A percentile compares a stretch with the other conserved stretches of the same genome.
phyloP scores from a whole-genome alignment of 257 asterid genomes.

The Petrea volubilis region DNA sequence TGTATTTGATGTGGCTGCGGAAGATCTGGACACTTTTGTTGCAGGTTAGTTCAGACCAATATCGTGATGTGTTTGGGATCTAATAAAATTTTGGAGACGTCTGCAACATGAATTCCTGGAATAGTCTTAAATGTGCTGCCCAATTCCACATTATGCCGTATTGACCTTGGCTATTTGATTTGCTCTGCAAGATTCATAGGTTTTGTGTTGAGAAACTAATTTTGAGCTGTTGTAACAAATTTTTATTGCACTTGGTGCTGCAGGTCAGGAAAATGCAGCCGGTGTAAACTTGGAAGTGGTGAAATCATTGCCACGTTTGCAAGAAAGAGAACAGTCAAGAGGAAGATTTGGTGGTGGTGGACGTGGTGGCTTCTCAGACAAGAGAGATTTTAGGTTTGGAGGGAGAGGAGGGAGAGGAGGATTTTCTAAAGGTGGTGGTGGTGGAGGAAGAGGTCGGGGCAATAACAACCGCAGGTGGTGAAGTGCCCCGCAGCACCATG shows the following conservation, averaged over 20 bases:
- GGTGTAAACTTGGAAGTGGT: slow-evolving; percentile 72
- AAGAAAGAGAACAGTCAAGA: slow-evolving; percentile 62
- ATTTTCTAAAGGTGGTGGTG: slow-evolving; percentile 35
- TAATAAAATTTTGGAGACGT: not conserved
- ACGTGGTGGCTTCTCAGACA: slow-evolving; percentile 49
- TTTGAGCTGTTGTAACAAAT: not conserved
- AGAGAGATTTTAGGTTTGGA: slow-evolving; percentile 44
- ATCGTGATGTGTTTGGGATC: not conserved
- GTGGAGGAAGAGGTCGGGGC: slow-evolving; percentile 45
- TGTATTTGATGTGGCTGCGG: slow-evolving; percentile 76
- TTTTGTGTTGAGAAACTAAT: not conserved
- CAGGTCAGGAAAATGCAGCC: slow-evolving; percentile 65
- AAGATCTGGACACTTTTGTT: slow-evolving; percentile 67
- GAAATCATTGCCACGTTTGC: slow-evolving; percentile 60
- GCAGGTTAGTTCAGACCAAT: slow-evolving; percentile 46
- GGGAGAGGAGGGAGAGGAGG: slow-evolving; percentile 41
- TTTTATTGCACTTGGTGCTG: not conserved
- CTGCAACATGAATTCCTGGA: not conserved
- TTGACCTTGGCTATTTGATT: not conserved
- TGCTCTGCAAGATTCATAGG: not conserved
- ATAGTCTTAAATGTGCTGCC: not conserved
- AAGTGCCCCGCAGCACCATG: slow-evolving; percentile 8
- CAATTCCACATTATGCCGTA: not conserved
- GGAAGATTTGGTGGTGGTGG: slow-evolving; percentile 69
- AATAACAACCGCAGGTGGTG: slow-evolving; percentile 54